Evolutionary conservation across 306 rosid genomes (phyloP).

Genomic region (Quercus ilex): DNA sequence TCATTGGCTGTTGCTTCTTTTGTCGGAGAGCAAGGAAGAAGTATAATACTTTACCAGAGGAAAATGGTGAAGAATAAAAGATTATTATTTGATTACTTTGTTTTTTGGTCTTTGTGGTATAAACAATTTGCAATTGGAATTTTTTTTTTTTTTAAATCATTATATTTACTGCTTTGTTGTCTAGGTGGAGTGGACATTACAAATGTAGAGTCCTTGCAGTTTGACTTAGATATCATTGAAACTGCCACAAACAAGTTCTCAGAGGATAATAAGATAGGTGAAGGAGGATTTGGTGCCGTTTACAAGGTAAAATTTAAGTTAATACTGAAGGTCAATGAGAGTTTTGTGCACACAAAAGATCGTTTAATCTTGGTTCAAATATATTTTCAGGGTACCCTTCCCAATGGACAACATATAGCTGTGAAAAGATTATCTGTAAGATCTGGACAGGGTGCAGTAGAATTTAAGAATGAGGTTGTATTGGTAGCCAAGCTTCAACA

Average conservation of each 20-base stretch:
- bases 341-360: too few relatives aligned
- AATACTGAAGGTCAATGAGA: too few relatives aligned
- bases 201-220: conserved; percentile 18
- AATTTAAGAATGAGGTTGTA: conserved; percentile 31
- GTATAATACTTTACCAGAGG: not conserved
- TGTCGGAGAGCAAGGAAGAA: conserved; percentile 15
- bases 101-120: too few relatives aligned
- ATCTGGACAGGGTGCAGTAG: conserved; percentile 23
- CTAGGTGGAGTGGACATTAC: conserved; percentile 20
- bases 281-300: conserved; percentile 34
- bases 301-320: not conserved
- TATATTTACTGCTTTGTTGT: not conserved
- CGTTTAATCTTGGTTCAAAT: too few relatives aligned
- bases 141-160: not conserved
- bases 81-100: not conserved
- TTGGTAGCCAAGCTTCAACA: conserved; percentile 36
- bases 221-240: conserved; percentile 5
- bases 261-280: conserved; percentile 12
- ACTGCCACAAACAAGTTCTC: conserved; percentile 28
- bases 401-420: conserved; percentile 17
- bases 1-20: conserved; percentile 10
- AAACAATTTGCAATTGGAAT: not conserved
- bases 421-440: conserved; percentile 26
- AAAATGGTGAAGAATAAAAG: conserved; percentile 20
- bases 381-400: conserved; percentile 18